Evolutionary conservation across 1,139 yeast genomes (phyloP).

Genomic region (Arxiozyma slooffiae): DNA sequence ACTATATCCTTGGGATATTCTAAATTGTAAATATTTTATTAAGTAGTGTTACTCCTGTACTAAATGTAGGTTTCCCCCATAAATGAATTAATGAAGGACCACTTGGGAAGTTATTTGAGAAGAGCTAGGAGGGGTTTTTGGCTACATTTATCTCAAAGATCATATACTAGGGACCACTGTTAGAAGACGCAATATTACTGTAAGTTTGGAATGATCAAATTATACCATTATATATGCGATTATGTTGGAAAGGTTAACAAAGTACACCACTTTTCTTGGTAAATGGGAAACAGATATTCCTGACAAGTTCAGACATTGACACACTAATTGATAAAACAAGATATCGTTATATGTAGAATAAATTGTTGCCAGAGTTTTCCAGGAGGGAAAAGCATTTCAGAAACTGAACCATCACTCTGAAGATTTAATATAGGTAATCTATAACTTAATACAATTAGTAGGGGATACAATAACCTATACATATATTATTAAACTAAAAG

Average conservation of each 20-base stretch:
- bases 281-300: not conserved
- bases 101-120: constrained; percentile 79
- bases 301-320: not conserved
- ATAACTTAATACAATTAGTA: not conserved
- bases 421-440: no score
- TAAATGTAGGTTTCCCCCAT: constrained; percentile 68
- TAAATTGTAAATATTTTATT: constrained; percentile 85
- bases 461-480: no score
- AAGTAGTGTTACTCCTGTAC: constrained; percentile 75
- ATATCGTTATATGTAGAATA: not conserved
- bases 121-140: constrained; percentile 70
- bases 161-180: constrained; percentile 59
- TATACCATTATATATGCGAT: constrained; percentile 8
- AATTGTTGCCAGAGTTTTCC: not conserved
- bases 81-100: constrained; percentile 54
- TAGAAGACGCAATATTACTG: constrained; percentile 65
- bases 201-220: constrained; percentile 60
- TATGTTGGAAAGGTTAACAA: constrained; percentile 9
- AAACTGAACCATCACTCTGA: not conserved
- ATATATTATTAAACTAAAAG: not conserved
- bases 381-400: not conserved
- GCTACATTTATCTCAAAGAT: constrained; percentile 78
- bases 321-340: not conserved
- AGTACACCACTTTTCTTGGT: not conserved
- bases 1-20: constrained; percentile 75